Conservation (phyloP, 768 basidiomycete genomes). For the Dacryopinax spathularia region DNA sequence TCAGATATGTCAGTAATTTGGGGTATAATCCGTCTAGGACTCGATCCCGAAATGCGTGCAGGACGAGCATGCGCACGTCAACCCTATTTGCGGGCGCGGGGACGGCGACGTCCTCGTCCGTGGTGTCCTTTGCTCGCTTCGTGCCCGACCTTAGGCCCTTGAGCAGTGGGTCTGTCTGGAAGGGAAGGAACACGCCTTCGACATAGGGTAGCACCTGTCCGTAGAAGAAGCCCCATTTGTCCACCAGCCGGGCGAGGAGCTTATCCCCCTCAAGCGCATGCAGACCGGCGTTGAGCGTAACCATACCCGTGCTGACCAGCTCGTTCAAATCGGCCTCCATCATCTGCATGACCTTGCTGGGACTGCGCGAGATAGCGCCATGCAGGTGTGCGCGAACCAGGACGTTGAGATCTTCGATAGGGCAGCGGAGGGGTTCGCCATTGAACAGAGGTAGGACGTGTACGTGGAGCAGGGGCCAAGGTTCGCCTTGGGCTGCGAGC, state of each 20-base stretch:
- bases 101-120: constrained; percentile 6
- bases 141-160: constrained; percentile 53
- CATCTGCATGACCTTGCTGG: constrained; percentile 55
- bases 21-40: constrained; percentile 24
- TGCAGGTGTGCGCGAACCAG: constrained; percentile 70
- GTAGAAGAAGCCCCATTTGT: constrained; percentile 91
- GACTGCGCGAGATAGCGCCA: constrained; percentile 53
- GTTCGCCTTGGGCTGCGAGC: constrained; percentile 33
- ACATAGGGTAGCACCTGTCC: constrained; percentile 74
- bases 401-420: constrained; percentile 81
- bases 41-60: constrained; percentile 65
- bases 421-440: constrained; percentile 67
- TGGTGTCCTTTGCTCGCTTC: constrained; percentile 18
- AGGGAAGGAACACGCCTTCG: constrained; percentile 59
- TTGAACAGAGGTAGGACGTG: constrained; percentile 86
- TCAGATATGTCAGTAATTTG: neutral
- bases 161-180: constrained; percentile 48
- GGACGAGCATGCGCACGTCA: constrained; percentile 67
- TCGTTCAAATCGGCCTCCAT: constrained; percentile 71
- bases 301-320: constrained; percentile 76
- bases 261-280: constrained; percentile 62
- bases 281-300: constrained; percentile 78
- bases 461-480: constrained; percentile 74
- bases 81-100: constrained; percentile 38
- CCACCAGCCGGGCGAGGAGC: constrained; percentile 61